These are phyloP conservation scores for Raffaelea albimanens DNA, from an alignment of 2,329 filamentous ascomycete species.

Conservation along the genomic window DNA sequence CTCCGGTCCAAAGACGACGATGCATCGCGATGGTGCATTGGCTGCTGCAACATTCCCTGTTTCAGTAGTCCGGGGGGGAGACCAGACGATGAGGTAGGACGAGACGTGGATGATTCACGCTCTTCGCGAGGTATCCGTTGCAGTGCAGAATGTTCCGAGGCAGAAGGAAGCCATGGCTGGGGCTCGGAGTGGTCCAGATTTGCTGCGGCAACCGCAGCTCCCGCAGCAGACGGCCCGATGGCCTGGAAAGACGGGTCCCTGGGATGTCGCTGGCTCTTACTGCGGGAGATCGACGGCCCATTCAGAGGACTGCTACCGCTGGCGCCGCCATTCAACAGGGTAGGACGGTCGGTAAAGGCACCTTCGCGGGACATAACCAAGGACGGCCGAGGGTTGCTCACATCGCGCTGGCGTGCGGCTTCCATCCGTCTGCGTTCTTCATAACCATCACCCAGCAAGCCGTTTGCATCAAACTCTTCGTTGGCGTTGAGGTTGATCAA, in stretches of 20 bases:
- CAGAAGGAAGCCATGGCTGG: conserved; percentile 29
- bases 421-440: conserved; percentile 34
- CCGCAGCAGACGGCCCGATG: too few relatives aligned
- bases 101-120: neutral
- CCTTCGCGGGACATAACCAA: conserved; percentile 11
- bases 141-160: conserved; percentile 18
- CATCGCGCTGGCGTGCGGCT: conserved; percentile 7
- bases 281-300: neutral
- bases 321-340: conserved; percentile 37
- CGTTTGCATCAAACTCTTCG: conserved; percentile 36
- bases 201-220: too few relatives aligned
- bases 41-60: conserved; percentile 33
- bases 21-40: conserved; percentile 12
- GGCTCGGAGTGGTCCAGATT: conserved; percentile 11
- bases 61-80: conserved; percentile 19
- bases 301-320: neutral
- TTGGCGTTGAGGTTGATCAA: neutral
- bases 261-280: neutral
- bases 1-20: neutral
- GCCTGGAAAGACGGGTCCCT: too few relatives aligned
- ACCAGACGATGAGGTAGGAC: conserved; percentile 11
- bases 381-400: neutral
- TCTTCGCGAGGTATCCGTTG: conserved; percentile 3
- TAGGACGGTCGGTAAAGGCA: conserved; percentile 47
- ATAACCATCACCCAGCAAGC: conserved; percentile 41